These are phyloP conservation scores for Sphaceloma murrayae DNA, from an alignment of 2,329 filamentous ascomycete species.

Conservation along the genomic window DNA sequence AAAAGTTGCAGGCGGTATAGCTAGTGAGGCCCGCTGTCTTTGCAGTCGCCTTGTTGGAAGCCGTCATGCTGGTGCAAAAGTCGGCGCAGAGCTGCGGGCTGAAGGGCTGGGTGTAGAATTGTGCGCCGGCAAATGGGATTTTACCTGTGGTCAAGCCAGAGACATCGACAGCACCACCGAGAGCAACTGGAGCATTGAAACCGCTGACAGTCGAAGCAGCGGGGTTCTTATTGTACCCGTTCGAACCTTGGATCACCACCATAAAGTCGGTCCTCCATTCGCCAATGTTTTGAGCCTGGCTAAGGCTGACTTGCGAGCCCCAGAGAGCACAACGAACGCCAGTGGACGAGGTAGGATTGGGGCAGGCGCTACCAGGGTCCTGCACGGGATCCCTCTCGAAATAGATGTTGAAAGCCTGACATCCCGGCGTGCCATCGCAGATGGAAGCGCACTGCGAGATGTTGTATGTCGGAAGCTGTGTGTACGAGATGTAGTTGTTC, in stretches of 20 bases:
- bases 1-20: conserved; percentile 20
- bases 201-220: conserved; percentile 10
- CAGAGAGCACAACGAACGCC: conserved; percentile 17
- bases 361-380: conserved; percentile 19
- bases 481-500: conserved; percentile 19
- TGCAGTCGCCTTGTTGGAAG: conserved; percentile 11
- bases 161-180: conserved; percentile 16
- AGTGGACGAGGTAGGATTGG: conserved; percentile 15
- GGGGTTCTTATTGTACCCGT: conserved; percentile 19
- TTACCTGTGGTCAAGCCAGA: not conserved
- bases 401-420: conserved; percentile 21
- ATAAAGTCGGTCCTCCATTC: conserved; percentile 24
- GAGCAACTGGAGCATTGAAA: conserved; percentile 18
- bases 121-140: conserved; percentile 8
- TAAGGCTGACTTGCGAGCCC: conserved; percentile 5
- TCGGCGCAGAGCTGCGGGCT: conserved; percentile 16
- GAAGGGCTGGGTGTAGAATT: conserved; percentile 14
- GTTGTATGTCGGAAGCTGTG: conserved; percentile 17
- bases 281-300: conserved; percentile 24
- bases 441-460: conserved; percentile 17
- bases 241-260: conserved; percentile 23
- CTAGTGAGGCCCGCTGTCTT: conserved; percentile 6
- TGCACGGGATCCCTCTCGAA: conserved; percentile 20
- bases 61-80: conserved; percentile 10
- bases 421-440: conserved; percentile 19